These are phyloP conservation scores for Alternaria ethzedia DNA, from an alignment of 2,329 filamentous ascomycete genomes.

Conservation along the genomic window DNA sequence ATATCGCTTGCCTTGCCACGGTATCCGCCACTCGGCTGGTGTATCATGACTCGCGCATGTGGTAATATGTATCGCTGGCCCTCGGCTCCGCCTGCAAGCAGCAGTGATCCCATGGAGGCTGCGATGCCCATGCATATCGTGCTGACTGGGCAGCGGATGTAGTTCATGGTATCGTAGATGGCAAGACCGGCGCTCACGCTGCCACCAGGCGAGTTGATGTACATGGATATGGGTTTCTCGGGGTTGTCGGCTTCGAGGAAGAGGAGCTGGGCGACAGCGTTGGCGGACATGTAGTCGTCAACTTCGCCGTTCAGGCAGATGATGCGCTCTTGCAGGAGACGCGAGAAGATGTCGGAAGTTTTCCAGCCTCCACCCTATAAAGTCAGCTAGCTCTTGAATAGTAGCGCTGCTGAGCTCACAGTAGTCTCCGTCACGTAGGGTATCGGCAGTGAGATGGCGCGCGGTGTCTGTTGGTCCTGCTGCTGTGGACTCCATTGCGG, in stretches of 20 bases:
- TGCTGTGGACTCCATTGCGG: conserved; percentile 24
- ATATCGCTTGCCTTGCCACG: conserved; percentile 78
- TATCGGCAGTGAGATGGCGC: conserved; percentile 53
- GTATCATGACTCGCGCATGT: conserved; percentile 96
- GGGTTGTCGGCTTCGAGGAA: conserved; percentile 98
- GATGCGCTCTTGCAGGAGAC: conserved; percentile 76
- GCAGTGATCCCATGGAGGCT: conserved; percentile 89
- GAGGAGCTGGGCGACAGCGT: conserved; percentile 92
- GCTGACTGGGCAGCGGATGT: conserved; percentile 89
- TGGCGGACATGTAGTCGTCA: conserved; percentile 88
- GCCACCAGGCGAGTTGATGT: conserved; percentile 96
- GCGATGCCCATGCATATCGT: conserved; percentile 96
- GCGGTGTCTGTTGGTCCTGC: conserved; percentile 28
- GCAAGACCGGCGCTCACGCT: conserved; percentile 84
- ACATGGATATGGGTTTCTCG: conserved; percentile 93
- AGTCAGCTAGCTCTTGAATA: conserved; percentile 34
- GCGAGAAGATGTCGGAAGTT: conserved; percentile 58
- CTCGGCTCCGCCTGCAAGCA: conserved; percentile 83
- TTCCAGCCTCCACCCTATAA: conserved; percentile 58
- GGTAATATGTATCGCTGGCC: conserved; percentile 88
- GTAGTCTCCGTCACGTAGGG: conserved; percentile 60
- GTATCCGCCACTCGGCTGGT: conserved; percentile 85
- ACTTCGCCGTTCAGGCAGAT: conserved; percentile 92
- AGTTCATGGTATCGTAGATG: conserved; percentile 99
- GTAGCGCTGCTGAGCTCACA: conserved; percentile 35